Evolutionary conservation across 1,284 basidiomycete species (phyloP).

Genomic region (Phlebopus sp.): DNA sequence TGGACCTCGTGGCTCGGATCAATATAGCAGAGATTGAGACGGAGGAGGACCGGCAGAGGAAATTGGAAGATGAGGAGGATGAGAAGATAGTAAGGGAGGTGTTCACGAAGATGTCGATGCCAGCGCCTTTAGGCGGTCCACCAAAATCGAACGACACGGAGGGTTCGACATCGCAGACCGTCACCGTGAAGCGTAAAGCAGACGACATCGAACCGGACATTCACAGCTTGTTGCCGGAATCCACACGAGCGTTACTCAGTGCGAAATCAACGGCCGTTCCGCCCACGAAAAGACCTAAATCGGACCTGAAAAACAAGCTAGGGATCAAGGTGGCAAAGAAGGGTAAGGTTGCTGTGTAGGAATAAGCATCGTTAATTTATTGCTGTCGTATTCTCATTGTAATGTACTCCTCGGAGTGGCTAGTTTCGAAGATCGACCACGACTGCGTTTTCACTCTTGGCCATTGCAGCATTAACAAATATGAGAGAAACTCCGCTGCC

Average conservation of each 20-base stretch:
- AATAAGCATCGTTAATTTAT: constrained; percentile 9
- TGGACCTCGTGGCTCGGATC: constrained; percentile 58
- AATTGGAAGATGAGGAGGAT: constrained; percentile 83
- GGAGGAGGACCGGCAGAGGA: constrained; percentile 66
- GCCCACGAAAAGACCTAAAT: constrained; percentile 62
- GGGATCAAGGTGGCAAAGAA: constrained; percentile 78
- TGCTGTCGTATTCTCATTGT: constrained; percentile 16
- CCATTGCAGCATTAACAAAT: constrained; percentile 32
- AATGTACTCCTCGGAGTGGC: constrained; percentile 9
- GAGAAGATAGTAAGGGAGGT: constrained; percentile 84
- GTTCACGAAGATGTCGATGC: constrained; percentile 72
- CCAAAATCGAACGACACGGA: constrained; percentile 26
- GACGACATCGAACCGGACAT: constrained; percentile 68
- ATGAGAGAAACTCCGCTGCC: constrained; percentile 14
- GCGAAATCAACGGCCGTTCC: constrained; percentile 44
- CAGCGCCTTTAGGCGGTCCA: constrained; percentile 27
- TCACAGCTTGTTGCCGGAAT: constrained; percentile 68
- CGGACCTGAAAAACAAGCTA: constrained; percentile 55
- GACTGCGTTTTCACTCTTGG: constrained; percentile 16
- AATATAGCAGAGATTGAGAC: constrained; percentile 63
- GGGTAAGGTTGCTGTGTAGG: constrained; percentile 31
- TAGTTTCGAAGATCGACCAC: constrained; percentile 31
- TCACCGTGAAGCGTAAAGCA: constrained; percentile 81
- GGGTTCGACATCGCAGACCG: constrained; percentile 35
- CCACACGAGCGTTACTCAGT: constrained; percentile 63